Percentiles rank a stretch among this genome's conserved stretches.
Evolutionary conservation across 768 basidiomycete genomes (phyloP).

Genomic region (Crassisporium funariophilum): DNA sequence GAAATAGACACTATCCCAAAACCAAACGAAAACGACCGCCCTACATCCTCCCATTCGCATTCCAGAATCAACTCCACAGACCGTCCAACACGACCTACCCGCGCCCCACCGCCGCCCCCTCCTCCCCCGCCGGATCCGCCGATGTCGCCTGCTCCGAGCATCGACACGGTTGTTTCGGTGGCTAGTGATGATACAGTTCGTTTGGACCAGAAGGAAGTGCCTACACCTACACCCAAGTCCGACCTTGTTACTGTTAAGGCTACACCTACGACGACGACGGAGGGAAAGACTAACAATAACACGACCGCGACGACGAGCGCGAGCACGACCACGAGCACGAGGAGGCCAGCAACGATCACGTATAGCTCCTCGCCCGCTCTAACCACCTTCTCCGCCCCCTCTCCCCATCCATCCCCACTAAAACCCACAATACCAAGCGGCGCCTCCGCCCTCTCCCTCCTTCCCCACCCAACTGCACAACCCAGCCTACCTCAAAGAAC

Average conservation of each 20-base stretch:
- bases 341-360: background rate
- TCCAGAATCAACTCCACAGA: too few relatives aligned
- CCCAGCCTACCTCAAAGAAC: background rate
- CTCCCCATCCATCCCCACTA: background rate
- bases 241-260: background rate
- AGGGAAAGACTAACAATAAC: background rate
- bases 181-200: background rate
- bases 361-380: background rate
- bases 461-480: conserved; percentile 2
- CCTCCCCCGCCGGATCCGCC: background rate
- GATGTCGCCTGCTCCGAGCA: too few relatives aligned
- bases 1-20: too few relatives aligned
- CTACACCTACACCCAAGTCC: background rate
- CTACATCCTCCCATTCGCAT: too few relatives aligned
- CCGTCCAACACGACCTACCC: background rate
- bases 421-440: background rate
- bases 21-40: background rate
- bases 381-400: background rate
- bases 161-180: too few relatives aligned
- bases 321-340: background rate
- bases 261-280: conserved; percentile 1
- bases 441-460: background rate
- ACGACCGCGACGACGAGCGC: background rate
- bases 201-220: background rate
- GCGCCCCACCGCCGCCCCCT: background rate